Percentiles rank a stretch among this genome's conserved stretches.
Evolutionary conservation across 768 basidiomycete genomes (phyloP).

Genomic region (Leccinum truebloodii): DNA sequence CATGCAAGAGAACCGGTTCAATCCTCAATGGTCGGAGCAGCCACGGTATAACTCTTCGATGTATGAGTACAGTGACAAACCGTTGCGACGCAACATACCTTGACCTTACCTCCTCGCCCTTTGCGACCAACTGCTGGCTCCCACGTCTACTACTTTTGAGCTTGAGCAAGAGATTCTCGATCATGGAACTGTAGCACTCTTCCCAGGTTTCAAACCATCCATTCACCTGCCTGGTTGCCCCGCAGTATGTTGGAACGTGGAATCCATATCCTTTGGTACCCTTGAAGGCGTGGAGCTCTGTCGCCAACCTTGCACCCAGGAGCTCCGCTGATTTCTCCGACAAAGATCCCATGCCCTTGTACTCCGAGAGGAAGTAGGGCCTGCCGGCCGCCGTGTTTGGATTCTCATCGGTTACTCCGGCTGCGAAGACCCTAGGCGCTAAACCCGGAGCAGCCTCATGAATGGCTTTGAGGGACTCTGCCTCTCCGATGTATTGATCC

Average conservation of each 20-base stretch:
- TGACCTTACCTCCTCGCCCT: slow-evolving; percentile 50
- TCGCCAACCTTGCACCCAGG: slow-evolving; percentile 64
- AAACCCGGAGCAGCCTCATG: slow-evolving; percentile 64
- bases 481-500: slow-evolving; percentile 72
- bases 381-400: slow-evolving; percentile 34
- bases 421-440: slow-evolving; percentile 56
- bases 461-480: slow-evolving; percentile 66
- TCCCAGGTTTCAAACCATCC: slow-evolving; percentile 78
- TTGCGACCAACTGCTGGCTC: slow-evolving; percentile 47
- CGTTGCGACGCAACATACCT: slow-evolving; percentile 37
- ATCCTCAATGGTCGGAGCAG: slow-evolving; percentile 59
- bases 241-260: slow-evolving; percentile 74
- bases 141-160: slow-evolving; percentile 42
- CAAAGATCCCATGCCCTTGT: slow-evolving; percentile 58
- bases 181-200: slow-evolving; percentile 61
- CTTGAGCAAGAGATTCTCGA: slow-evolving; percentile 55
- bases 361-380: slow-evolving; percentile 75
- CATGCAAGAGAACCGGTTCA: slow-evolving; percentile 71
- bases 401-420: slow-evolving; percentile 38
- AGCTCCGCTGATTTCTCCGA: slow-evolving; percentile 44
- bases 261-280: slow-evolving; percentile 68
- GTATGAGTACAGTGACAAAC: slow-evolving; percentile 6
- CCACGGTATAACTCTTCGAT: slow-evolving; percentile 67
- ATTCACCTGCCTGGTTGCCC: slow-evolving; percentile 66
- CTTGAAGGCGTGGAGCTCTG: slow-evolving; percentile 60